A percentile compares a stretch with the other conserved stretches of the same genome.
Evolutionary conservation across 176 grass and related monocot species (phyloP).

Genomic region (Eremochloa ophiuroides): DNA sequence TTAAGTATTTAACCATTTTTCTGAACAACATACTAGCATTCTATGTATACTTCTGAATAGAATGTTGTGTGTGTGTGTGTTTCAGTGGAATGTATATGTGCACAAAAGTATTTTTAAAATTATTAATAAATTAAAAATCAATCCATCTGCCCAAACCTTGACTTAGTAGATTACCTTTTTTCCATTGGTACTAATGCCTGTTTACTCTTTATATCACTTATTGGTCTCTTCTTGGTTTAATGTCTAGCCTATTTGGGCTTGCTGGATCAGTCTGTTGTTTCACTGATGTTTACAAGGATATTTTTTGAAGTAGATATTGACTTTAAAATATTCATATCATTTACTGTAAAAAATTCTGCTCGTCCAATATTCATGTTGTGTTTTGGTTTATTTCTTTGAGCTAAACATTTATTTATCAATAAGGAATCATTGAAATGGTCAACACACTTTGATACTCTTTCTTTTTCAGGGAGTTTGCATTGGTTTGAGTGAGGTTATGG

Average conservation of each 20-base stretch:
- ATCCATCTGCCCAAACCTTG: no score
- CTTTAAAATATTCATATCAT: no score
- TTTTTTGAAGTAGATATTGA: no score
- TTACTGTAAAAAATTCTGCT: no score
- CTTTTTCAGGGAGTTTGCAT: slow-evolving; percentile 95
- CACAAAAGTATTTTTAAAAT: background rate
- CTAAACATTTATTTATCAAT: slow-evolving; percentile 1
- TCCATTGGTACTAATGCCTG: background rate
- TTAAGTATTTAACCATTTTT: background rate
- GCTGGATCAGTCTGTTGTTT: background rate
- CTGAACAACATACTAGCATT: background rate
- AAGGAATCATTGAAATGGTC: background rate
- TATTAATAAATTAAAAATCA: background rate
- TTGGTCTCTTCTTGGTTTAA: background rate
- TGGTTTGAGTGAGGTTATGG: slow-evolving; percentile 98
- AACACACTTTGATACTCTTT: slow-evolving; percentile 4
- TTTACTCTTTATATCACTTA: background rate
- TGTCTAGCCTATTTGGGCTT: background rate
- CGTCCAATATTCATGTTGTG: background rate
- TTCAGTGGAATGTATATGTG: background rate
- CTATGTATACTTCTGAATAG: background rate
- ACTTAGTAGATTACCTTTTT: background rate
- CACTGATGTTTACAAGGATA: no score
- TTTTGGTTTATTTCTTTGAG: slow-evolving; percentile 23
- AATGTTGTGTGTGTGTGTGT: background rate